Conservation (phyloP, 1,284 basidiomycete species). For the Meira miltonrushii region DNA sequence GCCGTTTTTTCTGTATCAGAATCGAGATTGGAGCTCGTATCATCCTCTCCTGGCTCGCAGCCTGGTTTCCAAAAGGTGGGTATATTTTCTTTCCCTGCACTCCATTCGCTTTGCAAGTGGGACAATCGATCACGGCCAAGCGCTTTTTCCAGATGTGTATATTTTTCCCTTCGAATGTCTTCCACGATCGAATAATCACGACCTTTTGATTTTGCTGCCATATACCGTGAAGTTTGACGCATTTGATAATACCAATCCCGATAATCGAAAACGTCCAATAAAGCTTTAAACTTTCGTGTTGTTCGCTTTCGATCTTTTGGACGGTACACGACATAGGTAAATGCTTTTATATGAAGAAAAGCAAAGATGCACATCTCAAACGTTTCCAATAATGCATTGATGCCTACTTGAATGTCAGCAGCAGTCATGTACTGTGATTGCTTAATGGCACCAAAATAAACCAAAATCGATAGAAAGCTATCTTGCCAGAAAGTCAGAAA, state of each 20-base stretch:
- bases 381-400: constrained; percentile 65
- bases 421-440: constrained; percentile 62
- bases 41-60: neutral
- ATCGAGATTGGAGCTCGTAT: neutral
- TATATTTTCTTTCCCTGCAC: neutral
- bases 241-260: constrained; percentile 42
- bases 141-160: constrained; percentile 30
- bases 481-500: constrained; percentile 78
- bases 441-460: constrained; percentile 64
- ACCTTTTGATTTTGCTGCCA: constrained; percentile 27
- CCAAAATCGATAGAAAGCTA: constrained; percentile 62
- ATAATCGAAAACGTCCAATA: constrained; percentile 37
- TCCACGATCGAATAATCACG: constrained; percentile 29
- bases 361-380: constrained; percentile 66
- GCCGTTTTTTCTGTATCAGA: neutral
- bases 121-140: constrained; percentile 25
- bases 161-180: constrained; percentile 32
- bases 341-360: constrained; percentile 68
- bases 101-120: constrained; percentile 22
- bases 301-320: constrained; percentile 28
- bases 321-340: constrained; percentile 64
- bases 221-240: constrained; percentile 29
- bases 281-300: constrained; percentile 21
- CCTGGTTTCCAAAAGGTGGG: constrained; percentile 7
- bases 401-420: constrained; percentile 68